These are phyloP conservation scores for Skeletonema menzelii DNA, from an alignment of 108 stramenopile species.

Conservation along the genomic window DNA sequence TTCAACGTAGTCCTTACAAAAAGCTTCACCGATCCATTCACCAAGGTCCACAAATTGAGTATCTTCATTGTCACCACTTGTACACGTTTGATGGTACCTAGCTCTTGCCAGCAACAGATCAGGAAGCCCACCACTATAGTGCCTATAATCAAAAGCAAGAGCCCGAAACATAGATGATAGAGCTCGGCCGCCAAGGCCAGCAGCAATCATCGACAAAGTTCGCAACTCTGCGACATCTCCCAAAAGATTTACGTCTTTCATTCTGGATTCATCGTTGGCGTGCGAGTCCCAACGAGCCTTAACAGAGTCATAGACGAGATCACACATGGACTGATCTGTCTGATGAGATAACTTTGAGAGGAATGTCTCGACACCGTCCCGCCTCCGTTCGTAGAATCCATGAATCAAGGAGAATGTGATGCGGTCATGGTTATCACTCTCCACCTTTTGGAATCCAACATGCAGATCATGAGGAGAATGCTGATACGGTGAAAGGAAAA, in stretches of 20 bases:
- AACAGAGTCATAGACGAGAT: conserved; percentile 59
- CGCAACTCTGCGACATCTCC: conserved; percentile 61
- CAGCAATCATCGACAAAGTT: conserved; percentile 73
- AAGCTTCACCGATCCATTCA: conserved; percentile 80
- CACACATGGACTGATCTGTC: conserved; percentile 40
- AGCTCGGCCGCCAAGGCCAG: conserved; percentile 67
- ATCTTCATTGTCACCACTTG: conserved; percentile 8
- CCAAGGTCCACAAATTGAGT: conserved; percentile 62
- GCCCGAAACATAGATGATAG: conserved; percentile 68
- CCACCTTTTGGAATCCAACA: conserved; percentile 49
- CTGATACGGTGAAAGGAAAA: conserved; percentile 81
- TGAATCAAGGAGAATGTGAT: background rate
- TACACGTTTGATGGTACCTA: conserved; percentile 30
- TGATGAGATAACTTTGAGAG: conserved; percentile 44
- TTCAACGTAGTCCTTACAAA: conserved; percentile 37
- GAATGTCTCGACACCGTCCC: conserved; percentile 50
- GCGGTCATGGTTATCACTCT: conserved; percentile 1
- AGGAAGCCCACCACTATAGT: conserved; percentile 83
- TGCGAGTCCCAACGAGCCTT: conserved; percentile 38
- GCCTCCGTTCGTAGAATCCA: conserved; percentile 65
- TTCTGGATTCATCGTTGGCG: conserved; percentile 2
- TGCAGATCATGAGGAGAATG: conserved; percentile 83
- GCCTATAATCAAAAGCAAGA: conserved; percentile 79
- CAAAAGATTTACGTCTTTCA: conserved; percentile 48
- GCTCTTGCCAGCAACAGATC: conserved; percentile 61